phyloP scores from a whole-genome alignment of 306 rosid species.

The Acacia confusa region DNA sequence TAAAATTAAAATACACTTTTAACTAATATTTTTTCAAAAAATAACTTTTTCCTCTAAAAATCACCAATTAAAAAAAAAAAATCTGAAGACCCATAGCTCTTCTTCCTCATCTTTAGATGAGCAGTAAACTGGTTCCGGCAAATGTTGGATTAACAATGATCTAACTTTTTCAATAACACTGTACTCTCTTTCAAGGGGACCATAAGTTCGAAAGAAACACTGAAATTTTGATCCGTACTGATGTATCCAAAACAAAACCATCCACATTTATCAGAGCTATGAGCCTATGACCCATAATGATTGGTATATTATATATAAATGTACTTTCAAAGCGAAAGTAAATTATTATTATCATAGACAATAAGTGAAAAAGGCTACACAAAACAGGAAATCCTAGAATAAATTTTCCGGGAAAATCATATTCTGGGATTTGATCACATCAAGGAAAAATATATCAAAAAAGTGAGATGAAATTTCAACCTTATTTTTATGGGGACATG shows the following conservation, averaged over 20 bases:
- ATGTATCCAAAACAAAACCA: not conserved
- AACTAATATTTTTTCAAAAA: too few species aligned
- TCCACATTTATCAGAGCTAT: not conserved
- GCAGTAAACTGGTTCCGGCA: too few species aligned
- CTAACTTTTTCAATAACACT: not conserved
- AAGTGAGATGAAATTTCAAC: too few species aligned
- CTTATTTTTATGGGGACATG: not conserved
- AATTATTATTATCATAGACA: not conserved
- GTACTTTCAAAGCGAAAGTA: not conserved
- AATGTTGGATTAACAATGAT: not conserved
- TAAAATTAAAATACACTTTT: too few species aligned
- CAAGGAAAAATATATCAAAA: not conserved
- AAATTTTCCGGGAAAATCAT: slow-evolving; percentile 4
- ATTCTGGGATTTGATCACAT: not conserved
- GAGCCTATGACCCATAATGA: not conserved
- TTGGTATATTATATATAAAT: not conserved
- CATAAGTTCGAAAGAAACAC: not conserved
- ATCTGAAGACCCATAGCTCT: too few species aligned
- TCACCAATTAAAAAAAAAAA: too few species aligned
- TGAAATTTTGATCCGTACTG: not conserved
- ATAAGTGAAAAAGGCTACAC: not conserved
- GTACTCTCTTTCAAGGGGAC: not conserved
- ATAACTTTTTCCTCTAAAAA: too few species aligned
- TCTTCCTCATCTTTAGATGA: too few species aligned
- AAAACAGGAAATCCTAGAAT: slow-evolving; percentile 12